phyloP scores from a whole-genome alignment of 148 eudicot genomes.

The Rhododendron molle region DNA sequence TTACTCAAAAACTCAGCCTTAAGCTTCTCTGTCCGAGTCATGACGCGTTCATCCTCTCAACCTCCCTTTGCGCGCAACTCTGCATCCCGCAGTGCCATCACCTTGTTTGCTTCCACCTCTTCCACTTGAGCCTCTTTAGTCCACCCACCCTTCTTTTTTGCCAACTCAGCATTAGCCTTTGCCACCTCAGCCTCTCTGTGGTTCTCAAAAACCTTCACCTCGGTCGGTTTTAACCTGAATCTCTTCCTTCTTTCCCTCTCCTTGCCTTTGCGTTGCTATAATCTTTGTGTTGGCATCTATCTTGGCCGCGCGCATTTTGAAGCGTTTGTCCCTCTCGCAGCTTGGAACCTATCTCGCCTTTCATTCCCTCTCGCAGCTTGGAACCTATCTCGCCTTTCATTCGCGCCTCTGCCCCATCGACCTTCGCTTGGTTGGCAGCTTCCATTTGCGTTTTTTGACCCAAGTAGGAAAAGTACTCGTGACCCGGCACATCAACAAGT shows the following conservation, averaged over 20 bases:
- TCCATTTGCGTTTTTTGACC: constrained; percentile 8
- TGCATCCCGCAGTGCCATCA: constrained; percentile 21
- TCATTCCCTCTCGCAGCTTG: constrained; percentile 17
- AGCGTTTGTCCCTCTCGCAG: constrained; percentile 10
- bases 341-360: constrained; percentile 25
- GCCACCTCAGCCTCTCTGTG: constrained; percentile 22
- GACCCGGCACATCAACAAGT: constrained; percentile 3
- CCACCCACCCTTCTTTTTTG: constrained; percentile 30
- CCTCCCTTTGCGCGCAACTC: constrained; percentile 28
- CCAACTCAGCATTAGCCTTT: constrained; percentile 10
- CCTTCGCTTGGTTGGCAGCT: constrained; percentile 17
- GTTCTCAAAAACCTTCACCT: constrained; percentile 23
- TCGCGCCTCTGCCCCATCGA: constrained; percentile 24
- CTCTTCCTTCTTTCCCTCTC: constrained; percentile 24
- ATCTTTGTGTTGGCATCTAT: constrained; percentile 26
- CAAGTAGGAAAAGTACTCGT: constrained; percentile 9
- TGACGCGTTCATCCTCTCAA: constrained; percentile 21
- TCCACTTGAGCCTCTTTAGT: constrained; percentile 14
- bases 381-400: constrained; percentile 26
- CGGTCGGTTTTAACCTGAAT: constrained; percentile 19
- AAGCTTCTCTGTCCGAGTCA: constrained; percentile 23
- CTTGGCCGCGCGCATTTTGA: constrained; percentile 5
- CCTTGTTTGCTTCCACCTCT: constrained; percentile 20
- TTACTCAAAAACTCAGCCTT: constrained; percentile 26
- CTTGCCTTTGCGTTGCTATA: constrained; percentile 18